Base-by-base conservation (phyloP, 163 green algal genomes). In the Coccomyxa subellipsoidea region DNA sequence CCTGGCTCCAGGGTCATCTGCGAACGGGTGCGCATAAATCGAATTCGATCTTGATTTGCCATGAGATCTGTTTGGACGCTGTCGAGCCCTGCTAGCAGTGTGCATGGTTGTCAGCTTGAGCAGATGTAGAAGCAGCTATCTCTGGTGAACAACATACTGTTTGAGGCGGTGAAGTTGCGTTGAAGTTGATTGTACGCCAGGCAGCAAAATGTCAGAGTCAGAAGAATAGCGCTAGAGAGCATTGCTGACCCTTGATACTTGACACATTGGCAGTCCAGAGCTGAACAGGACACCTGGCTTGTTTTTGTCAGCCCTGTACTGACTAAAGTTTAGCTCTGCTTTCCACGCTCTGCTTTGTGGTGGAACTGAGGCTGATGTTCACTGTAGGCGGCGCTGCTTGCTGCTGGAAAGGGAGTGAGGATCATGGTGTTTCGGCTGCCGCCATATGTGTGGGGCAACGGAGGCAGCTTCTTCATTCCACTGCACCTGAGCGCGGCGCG, bases 401-500 rank as follows among this genome's bases (percentile, higher is more conserved):
- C 21, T 37, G 39, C 76, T 38, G 38, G 39, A 23, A 37, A 54
- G 29, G 76, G 76, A 0, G 76, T 80, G 39, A 38, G 76, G 15
- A 10, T 27, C 9, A 27, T 70, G 38, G 38, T 80, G 38, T 9
- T 80, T 1, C 76, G 76, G 76, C 76, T 80, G 76, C 39, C 76
- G 10, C 38, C 8, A 6, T 80, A 80, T 23, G 76, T 80, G 38
- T 80, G 54, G 37, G 76, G 76, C 38, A 37, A 70, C 39, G 76
- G 76, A 4, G 76, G 76, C 76, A 70, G 38, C 38, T 29, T 38
- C 29, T 80, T 80, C 76, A 80, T 71, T 31, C 39, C 39, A 3
- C 37, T 39, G 27, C 76, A 80, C 36, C 39, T 80, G 15, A 29
- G 29, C 25, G 76, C 38, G 10, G 39, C 39, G 3, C 29, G 39